Evolutionary conservation across 1,284 basidiomycete genomes (phyloP).

Genomic region (Leccinum subspadiceum): DNA sequence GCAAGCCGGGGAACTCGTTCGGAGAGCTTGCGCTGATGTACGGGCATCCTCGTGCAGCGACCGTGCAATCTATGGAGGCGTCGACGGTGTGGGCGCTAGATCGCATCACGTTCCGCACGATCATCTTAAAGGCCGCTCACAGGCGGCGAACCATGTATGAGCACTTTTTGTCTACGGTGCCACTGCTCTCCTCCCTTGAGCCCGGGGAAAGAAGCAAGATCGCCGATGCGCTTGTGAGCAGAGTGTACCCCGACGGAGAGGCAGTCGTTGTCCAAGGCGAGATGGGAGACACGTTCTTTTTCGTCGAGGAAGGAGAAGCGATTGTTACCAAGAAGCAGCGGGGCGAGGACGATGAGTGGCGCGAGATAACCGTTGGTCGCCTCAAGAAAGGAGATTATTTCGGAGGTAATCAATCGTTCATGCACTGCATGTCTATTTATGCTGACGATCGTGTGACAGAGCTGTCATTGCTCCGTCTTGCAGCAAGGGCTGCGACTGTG

Average conservation of each 20-base stretch:
- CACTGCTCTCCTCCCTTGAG: slow-evolving; percentile 83
- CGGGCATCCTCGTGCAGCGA: slow-evolving; percentile 93
- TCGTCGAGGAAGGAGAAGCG: slow-evolving; percentile 92
- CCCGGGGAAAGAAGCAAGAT: slow-evolving; percentile 93
- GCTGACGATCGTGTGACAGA: slow-evolving; percentile 44
- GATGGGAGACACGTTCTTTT: slow-evolving; percentile 95
- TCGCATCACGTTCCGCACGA: slow-evolving; percentile 97
- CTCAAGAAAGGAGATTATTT: slow-evolving; percentile 95
- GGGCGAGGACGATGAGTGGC: slow-evolving; percentile 56
- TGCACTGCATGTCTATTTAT: not conserved
- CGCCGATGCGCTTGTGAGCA: slow-evolving; percentile 90
- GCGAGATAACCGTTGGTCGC: slow-evolving; percentile 71
- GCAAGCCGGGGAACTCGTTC: slow-evolving; percentile 85
- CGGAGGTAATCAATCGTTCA: slow-evolving; percentile 61
- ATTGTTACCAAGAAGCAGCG: slow-evolving; percentile 78
- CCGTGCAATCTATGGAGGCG: slow-evolving; percentile 81
- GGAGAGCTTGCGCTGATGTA: slow-evolving; percentile 99
- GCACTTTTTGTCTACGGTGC: slow-evolving; percentile 89
- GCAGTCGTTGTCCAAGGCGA: slow-evolving; percentile 91
- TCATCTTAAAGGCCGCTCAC: slow-evolving; percentile 87
- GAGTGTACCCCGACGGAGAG: slow-evolving; percentile 80
- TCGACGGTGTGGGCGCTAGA: slow-evolving; percentile 95
- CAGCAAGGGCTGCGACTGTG: slow-evolving; percentile 92
- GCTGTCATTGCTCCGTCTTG: slow-evolving; percentile 79
- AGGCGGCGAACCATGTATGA: slow-evolving; percentile 94